These are phyloP conservation scores for Camelina sativa DNA, from an alignment of 345 rosid genomes.

Conservation along the genomic window DNA sequence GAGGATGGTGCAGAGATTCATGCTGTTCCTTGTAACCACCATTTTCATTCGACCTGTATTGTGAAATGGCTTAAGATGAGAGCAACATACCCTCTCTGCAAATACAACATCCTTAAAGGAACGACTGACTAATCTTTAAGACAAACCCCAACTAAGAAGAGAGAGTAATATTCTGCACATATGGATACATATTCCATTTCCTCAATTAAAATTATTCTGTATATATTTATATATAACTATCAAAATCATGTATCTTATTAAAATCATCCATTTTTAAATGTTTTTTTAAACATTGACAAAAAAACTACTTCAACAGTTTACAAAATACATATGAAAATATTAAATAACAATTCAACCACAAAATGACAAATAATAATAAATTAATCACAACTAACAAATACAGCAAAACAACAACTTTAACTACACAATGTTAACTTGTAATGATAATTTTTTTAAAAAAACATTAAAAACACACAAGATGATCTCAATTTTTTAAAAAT, in stretches of 20 bases:
- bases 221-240: slow-evolving; percentile 19
- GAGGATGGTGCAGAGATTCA: slow-evolving; percentile 89
- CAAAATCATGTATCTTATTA: slow-evolving; percentile 20
- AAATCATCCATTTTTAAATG: slow-evolving; percentile 18
- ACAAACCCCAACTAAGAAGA: slow-evolving; percentile 16
- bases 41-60: slow-evolving; percentile 82
- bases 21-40: slow-evolving; percentile 92
- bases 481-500: too few relatives aligned
- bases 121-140: slow-evolving; percentile 61
- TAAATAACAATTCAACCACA: too few relatives aligned
- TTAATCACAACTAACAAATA: too few relatives aligned
- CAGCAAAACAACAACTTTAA: too few relatives aligned
- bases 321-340: too few relatives aligned
- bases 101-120: slow-evolving; percentile 90
- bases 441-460: too few relatives aligned
- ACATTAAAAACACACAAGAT: too few relatives aligned
- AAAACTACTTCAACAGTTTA: too few relatives aligned
- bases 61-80: slow-evolving; percentile 98
- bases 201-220: not conserved
- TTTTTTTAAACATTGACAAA: not conserved
- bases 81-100: slow-evolving; percentile 98
- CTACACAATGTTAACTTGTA: too few relatives aligned
- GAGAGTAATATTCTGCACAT: slow-evolving; percentile 8
- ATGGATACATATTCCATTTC: slow-evolving; percentile 20
- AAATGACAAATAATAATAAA: too few relatives aligned